Evolutionary conservation across 1,139 yeast species (phyloP), one percentile per base, ranked within the genome.

Genomic region (Taphrina deformans): DNA sequence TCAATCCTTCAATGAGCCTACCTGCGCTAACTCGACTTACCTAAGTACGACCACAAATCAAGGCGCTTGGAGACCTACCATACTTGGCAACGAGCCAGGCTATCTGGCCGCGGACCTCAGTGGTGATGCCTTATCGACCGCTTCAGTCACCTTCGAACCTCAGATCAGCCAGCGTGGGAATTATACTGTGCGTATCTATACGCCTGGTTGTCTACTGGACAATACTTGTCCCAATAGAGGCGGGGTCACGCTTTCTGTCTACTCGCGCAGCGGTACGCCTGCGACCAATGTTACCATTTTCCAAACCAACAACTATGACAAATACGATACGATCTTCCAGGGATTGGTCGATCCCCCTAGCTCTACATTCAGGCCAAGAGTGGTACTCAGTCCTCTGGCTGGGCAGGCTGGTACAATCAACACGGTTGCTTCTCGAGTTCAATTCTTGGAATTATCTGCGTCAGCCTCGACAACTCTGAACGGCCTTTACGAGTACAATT

Each of bases 121-220:
- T 1, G 77, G 75, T 50, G 72, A 76, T 1, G 55, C 74, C 2
- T 52, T 74, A 12, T 58, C 69, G 1, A 72, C 77, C 31, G 77
- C 82, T 2, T 82, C 82, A 21, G 85, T 89, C 14, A 78, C 81
- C 0, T 85, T 87, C 72, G 80, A 80, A 68, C 93, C 97, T 7
- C 86, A 88, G 69, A 82, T 91, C 24, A 80, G 89, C 0, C 82
- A 84, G 68, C 79, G 89, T 0, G 98, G 97, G 10, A 80, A 85
- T 69, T 93, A 90, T 74, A 80, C 90, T 0, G 79, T 93, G 38
- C 78, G 85, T 64, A 72, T 92, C 66, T 85, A 83, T 70, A 93
- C 99, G 0, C 97, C 97, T 0, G 98, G 99, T 0, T 93, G 99
- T 76, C 68, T 77, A 1, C 75, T 73, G 9, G 97, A 89, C 73